These are phyloP conservation scores for Quercus berberidifolia DNA, from an alignment of 306 rosid species.

Conservation along the genomic window DNA sequence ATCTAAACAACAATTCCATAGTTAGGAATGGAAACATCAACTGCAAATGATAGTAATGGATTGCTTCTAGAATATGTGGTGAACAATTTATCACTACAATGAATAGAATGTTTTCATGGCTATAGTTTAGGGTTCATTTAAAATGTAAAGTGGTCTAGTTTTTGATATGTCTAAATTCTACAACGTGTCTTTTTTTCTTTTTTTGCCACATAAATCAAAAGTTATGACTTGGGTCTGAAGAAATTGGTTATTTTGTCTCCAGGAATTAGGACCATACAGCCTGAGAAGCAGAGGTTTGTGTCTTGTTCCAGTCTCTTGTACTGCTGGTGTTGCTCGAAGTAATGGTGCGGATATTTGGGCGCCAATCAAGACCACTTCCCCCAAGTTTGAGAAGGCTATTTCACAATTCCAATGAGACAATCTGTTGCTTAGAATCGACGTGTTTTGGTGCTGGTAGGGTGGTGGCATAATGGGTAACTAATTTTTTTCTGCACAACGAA, in stretches of 20 bases:
- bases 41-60: no score
- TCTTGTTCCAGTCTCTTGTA: constrained; percentile 69
- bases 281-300: constrained; percentile 87
- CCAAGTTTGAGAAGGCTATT: constrained; percentile 39
- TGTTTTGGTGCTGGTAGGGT: constrained; percentile 26
- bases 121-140: not conserved
- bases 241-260: constrained; percentile 11
- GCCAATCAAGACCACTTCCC: constrained; percentile 70
- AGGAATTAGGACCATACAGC: constrained; percentile 69
- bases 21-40: no score
- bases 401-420: constrained; percentile 48
- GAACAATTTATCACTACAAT: no score
- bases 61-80: no score
- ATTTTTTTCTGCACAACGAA: constrained; percentile 16
- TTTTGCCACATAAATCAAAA: not conserved
- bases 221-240: constrained; percentile 1
- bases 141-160: no score
- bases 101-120: not conserved
- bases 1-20: not conserved
- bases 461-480: constrained; percentile 17
- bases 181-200: not conserved
- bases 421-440: constrained; percentile 19
- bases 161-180: no score
- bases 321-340: constrained; percentile 82
- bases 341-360: constrained; percentile 99